A percentile compares a stretch with the other conserved stretches of the same genome.
These are phyloP conservation scores for Corymbia calophylla DNA, from an alignment of 441 rosid species.

Conservation along the genomic window DNA sequence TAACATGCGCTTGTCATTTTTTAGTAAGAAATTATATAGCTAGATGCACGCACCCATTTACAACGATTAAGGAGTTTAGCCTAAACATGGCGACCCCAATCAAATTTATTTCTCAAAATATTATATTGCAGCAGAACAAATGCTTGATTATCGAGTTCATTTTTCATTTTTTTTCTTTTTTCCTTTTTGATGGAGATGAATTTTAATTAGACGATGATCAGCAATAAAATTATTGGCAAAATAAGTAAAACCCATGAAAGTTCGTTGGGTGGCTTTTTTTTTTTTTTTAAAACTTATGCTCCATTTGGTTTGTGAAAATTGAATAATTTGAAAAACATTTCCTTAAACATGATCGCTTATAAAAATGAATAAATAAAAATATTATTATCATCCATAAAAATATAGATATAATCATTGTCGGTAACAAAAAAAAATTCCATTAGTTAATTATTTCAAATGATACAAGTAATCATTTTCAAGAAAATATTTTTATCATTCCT, in stretches of 20 bases:
- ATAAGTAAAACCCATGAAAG: background rate
- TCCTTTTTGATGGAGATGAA: background rate
- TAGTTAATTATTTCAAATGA: too few species aligned
- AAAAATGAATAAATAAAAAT: background rate
- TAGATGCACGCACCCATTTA: background rate
- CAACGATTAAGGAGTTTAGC: background rate
- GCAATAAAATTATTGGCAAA: background rate
- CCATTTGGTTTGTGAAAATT: accelerated
- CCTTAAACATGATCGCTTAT: background rate
- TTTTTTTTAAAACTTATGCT: background rate
- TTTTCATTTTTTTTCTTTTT: background rate
- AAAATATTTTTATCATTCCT: background rate
- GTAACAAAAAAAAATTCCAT: too few species aligned
- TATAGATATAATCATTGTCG: too few species aligned
- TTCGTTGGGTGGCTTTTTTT: background rate
- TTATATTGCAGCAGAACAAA: background rate
- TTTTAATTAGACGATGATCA: background rate
- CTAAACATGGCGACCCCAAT: background rate
- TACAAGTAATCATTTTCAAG: background rate
- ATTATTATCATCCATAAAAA: background rate
- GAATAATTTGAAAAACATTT: background rate
- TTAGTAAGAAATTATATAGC: background rate
- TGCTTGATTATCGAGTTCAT: background rate
- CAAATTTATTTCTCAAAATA: background rate
- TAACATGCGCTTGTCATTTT: background rate